Evolutionary conservation across 192 early-diverging fungal genomes (phyloP).

Genomic region (Coemansia sp.): DNA sequence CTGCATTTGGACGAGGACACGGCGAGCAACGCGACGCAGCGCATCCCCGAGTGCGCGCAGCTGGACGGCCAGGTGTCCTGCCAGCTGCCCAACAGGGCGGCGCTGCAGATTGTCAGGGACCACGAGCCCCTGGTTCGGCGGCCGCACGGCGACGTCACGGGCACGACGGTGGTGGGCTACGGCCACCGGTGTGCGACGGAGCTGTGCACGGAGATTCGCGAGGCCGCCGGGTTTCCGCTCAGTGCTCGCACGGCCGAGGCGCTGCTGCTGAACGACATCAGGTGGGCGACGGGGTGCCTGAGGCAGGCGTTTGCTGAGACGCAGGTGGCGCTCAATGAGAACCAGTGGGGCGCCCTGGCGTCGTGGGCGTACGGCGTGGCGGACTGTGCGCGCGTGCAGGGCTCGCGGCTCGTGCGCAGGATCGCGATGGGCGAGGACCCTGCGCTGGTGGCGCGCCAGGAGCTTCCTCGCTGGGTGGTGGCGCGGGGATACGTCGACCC

Average conservation of each 20-base stretch:
- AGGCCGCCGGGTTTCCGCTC: not conserved
- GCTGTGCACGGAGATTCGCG: conserved; percentile 9
- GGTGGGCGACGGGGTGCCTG: conserved; percentile 7
- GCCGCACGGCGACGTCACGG: conserved; percentile 14
- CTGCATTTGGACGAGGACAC: not conserved
- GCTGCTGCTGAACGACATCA: conserved; percentile 14
- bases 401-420: conserved; percentile 14
- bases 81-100: conserved; percentile 1
- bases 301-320: not conserved
- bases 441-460: not conserved
- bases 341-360: conserved; percentile 35
- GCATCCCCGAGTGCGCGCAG: not conserved
- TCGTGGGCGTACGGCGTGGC: conserved; percentile 33
- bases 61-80: conserved; percentile 1
- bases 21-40: too few species aligned
- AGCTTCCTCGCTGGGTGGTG: conserved; percentile 12
- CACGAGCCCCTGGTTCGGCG: conserved; percentile 11
- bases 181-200: conserved; percentile 23
- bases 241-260: not conserved
- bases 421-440: conserved; percentile 17
- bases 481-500: not conserved
- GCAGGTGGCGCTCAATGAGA: not conserved
- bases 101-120: conserved; percentile 11
- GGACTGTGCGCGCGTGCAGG: conserved; percentile 6
- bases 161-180: conserved; percentile 21